These are phyloP conservation scores for Canna indica DNA, from an alignment of 176 grass and related monocot species.

Conservation along the genomic window DNA sequence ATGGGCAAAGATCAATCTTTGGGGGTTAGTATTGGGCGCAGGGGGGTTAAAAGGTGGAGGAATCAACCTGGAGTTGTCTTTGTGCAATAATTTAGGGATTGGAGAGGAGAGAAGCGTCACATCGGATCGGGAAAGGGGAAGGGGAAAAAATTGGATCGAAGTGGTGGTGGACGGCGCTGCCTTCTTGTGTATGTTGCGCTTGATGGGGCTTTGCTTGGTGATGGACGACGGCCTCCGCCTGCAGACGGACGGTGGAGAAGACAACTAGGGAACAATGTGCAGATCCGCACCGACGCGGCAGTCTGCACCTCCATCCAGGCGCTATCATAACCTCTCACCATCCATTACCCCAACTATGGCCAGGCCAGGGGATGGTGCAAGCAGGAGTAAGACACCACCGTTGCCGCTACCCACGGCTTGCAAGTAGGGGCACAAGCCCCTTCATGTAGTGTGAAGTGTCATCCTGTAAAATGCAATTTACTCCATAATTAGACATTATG, in stretches of 20 bases:
- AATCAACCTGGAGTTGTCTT: neutral
- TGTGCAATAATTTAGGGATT: neutral
- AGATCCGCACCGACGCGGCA: no score
- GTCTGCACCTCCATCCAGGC: slow-evolving; percentile 32
- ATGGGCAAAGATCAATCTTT: neutral
- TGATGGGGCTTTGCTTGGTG: neutral
- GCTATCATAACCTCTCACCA: slow-evolving; percentile 4
- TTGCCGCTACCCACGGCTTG: slow-evolving; percentile 25
- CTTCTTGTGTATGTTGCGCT: neutral
- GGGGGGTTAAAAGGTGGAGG: neutral
- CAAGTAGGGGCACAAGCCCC: slow-evolving; percentile 58
- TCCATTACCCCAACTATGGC: slow-evolving; percentile 20
- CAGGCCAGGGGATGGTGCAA: slow-evolving; percentile 52
- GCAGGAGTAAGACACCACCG: slow-evolving; percentile 42
- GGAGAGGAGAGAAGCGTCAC: neutral
- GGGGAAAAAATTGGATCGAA: neutral
- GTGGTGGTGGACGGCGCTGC: neutral
- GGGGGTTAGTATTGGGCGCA: neutral
- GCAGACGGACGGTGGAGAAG: no score
- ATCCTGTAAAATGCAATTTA: slow-evolving; percentile 34
- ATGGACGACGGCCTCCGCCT: no score
- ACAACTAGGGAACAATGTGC: no score
- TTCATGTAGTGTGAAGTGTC: slow-evolving; percentile 85
- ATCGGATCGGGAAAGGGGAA: neutral
- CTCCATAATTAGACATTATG: neutral